phyloP scores from a whole-genome alignment of 352 stramenopile genomes.

The Phytophthora sp. region DNA sequence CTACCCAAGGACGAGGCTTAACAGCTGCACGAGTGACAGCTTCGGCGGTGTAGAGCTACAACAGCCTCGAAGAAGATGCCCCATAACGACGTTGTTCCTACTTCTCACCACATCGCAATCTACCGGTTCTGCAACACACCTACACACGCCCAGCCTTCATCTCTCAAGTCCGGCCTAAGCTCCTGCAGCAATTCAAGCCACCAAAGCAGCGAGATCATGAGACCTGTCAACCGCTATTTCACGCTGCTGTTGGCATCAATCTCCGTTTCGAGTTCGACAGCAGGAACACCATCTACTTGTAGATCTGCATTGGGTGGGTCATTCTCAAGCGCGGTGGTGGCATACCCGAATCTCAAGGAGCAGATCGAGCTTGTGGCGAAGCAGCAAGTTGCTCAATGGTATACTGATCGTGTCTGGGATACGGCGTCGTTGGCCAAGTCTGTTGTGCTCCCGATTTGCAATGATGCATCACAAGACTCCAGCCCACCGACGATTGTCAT shows the following conservation, averaged over 20 bases:
- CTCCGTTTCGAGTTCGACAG: slow-evolving; percentile 4
- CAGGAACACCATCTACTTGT: slow-evolving; percentile 4
- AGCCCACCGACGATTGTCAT: slow-evolving; percentile 51
- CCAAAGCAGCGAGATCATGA: slow-evolving; percentile 17
- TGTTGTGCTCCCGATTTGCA: slow-evolving; percentile 29
- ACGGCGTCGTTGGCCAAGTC: slow-evolving; percentile 20
- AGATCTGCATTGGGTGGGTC: slow-evolving; percentile 25
- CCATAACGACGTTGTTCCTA: neutral
- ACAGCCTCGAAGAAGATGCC: neutral
- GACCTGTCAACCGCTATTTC: slow-evolving; percentile 16
- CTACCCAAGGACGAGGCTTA: neutral
- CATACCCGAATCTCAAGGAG: slow-evolving; percentile 45
- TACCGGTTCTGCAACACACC: slow-evolving; percentile 9
- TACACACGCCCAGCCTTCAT: neutral
- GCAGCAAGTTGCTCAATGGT: slow-evolving; percentile 56
- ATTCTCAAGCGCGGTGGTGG: slow-evolving; percentile 25
- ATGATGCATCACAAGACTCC: neutral
- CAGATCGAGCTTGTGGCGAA: slow-evolving; percentile 39
- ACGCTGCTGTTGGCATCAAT: slow-evolving; percentile 19
- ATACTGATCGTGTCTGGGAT: slow-evolving; percentile 49
- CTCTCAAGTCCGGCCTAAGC: neutral
- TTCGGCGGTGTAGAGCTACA: neutral
- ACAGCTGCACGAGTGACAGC: neutral
- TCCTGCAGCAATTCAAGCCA: neutral
- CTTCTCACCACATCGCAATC: slow-evolving; percentile 11